Evolutionary conservation across 2,329 filamentous ascomycete species (phyloP), one percentile per base, ranked within the genome.

Genomic region (Volutella citrinella): DNA sequence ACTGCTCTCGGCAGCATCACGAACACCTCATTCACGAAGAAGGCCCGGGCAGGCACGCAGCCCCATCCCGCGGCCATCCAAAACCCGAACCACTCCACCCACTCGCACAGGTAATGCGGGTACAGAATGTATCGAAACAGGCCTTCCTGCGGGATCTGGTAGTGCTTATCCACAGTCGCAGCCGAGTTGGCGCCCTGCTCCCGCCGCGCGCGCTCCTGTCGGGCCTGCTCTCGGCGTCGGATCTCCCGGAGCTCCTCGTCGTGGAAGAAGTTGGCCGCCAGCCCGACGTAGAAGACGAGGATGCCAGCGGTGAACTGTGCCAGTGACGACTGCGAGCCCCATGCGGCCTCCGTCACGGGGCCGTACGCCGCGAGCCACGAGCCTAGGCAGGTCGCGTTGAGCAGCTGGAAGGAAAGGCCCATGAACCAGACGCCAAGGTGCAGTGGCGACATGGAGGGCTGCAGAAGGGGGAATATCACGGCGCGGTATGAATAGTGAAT

Each of bases 81-180:
- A 60, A 89, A 98, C 0, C 93, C 93, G 5, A 76, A 61, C 93
- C 93, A 98, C 70, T 98, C 93, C 33, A 95, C 60, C 93, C 93
- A 98, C 66, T 98, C 93, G 56, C 83, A 85, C n/a, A 95, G 71
- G 61, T 96, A 98, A 60, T 98, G 93, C 47, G 93, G 89, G 61
- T 84, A 95, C 39, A 97, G 72, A 56, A 95, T 77, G 52, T 81
- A 83, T 46, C 75, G 72, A 64, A 97, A 98, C 30, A 95, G 64
- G 1, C 90, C 89, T 31, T 83, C 83, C 54, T 87, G 70, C 1
- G 93, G 93, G 32, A 98, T 77, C 65, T 86, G 80, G 60, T 97
- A 97, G 42, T 94, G 78, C 65, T 93, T 95, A 27, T 85, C 76
- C 27, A 64, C 60, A 10, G 45, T 40, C 9, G 20, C 27, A 32